Conservation (phyloP, 805 yeast genomes). For the Barnettozyma sucrosica region DNA sequence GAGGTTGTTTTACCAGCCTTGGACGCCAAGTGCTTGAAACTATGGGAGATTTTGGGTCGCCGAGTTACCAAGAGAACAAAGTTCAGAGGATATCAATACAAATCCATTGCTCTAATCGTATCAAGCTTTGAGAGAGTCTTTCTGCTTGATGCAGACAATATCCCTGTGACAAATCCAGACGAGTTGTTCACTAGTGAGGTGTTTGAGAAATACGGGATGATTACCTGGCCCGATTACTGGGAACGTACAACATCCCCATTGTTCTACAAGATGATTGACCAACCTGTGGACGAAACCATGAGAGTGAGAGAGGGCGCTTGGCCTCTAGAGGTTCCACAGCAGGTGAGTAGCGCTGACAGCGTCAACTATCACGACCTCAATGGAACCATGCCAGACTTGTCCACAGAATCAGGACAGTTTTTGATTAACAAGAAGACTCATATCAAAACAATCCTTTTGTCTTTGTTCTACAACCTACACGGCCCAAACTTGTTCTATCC, state of each 20-base stretch:
- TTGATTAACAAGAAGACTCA: background rate
- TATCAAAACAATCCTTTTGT: background rate
- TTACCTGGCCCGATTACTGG: conserved; percentile 3
- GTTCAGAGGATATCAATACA: conserved; percentile 1
- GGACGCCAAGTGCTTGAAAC: background rate
- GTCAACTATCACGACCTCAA: conserved; percentile 1
- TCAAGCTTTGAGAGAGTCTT: conserved; percentile 2
- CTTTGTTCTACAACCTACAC: background rate
- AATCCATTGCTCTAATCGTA: background rate
- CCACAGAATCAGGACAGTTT: conserved; percentile 1
- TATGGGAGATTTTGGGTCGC: conserved; percentile 1
- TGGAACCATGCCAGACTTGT: background rate
- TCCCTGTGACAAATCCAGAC: background rate
- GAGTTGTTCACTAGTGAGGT: background rate
- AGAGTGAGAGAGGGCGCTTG: background rate
- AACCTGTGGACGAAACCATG: background rate
- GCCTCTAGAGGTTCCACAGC: background rate
- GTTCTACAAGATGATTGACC: background rate
- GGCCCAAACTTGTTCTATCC: conserved; percentile 1
- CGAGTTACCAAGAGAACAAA: background rate
- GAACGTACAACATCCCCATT: background rate
- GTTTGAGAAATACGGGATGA: background rate
- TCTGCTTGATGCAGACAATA: conserved; percentile 1
- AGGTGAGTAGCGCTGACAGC: background rate
- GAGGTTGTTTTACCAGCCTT: background rate